phyloP scores from a whole-genome alignment of 2,329 filamentous ascomycete genomes.

The Pestalotiopsis sp. region DNA sequence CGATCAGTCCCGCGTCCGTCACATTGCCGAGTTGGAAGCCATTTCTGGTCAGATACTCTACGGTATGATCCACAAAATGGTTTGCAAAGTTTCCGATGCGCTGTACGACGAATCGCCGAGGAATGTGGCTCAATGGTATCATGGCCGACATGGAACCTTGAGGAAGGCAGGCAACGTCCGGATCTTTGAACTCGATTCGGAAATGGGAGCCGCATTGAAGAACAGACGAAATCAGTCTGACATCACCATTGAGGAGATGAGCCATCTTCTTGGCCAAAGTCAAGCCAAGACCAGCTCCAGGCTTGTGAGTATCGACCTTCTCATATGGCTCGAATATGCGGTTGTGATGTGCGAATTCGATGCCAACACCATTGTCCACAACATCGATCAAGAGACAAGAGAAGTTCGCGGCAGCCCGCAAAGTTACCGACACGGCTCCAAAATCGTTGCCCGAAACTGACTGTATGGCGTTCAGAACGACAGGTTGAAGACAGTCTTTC shows the following conservation, averaged over 20 bases:
- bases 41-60: slow-evolving; percentile 2
- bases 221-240: slow-evolving; percentile 10
- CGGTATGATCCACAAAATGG: slow-evolving; percentile 8
- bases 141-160: neutral
- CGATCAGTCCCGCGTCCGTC: neutral
- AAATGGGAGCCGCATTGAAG: slow-evolving; percentile 9
- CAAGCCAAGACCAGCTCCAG: slow-evolving; percentile 10
- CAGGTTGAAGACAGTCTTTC: neutral
- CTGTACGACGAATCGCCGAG: neutral
- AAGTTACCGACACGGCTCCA: slow-evolving; percentile 2
- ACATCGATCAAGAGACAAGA: slow-evolving; percentile 6
- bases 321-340: slow-evolving; percentile 14
- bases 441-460: neutral
- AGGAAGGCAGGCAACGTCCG: neutral
- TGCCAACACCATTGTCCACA: slow-evolving; percentile 10
- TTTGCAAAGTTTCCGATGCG: neutral
- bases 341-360: neutral
- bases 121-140: neutral
- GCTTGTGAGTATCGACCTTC: slow-evolving; percentile 11
- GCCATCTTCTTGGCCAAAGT: slow-evolving; percentile 11
- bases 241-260: neutral
- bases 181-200: slow-evolving; percentile 1
- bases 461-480: slow-evolving; percentile 12
- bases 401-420: neutral
- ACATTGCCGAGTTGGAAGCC: slow-evolving; percentile 3